Evolutionary conservation across 352 stramenopile species (phyloP).

Genomic region (Phytopythium montanum): DNA sequence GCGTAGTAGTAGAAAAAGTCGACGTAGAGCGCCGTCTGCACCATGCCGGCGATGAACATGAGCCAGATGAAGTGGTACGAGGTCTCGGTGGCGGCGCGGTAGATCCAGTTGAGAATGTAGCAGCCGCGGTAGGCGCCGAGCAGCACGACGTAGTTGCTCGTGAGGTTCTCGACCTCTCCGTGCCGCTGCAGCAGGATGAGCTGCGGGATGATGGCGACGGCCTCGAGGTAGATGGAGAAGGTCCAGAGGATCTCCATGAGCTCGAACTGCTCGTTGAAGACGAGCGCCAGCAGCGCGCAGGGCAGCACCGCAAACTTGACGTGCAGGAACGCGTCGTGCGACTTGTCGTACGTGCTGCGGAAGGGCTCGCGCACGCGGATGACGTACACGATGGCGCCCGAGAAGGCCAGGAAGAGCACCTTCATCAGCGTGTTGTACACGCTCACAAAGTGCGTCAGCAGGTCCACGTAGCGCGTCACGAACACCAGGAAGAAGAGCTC

Average conservation of each 20-base stretch:
- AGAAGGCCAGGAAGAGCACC: constrained; percentile 96
- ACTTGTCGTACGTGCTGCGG: constrained; percentile 97
- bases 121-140: constrained; percentile 97
- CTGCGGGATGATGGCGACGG: constrained; percentile 98
- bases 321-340: constrained; percentile 99
- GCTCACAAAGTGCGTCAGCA: constrained; percentile 95
- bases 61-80: constrained; percentile 98
- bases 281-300: constrained; percentile 93
- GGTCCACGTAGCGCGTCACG: constrained; percentile 97
- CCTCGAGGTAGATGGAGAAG: constrained; percentile 99
- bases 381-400: constrained; percentile 97
- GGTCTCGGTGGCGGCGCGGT: constrained; percentile 93
- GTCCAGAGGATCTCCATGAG: constrained; percentile 96
- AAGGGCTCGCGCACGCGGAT: constrained; percentile 96
- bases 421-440: constrained; percentile 99
- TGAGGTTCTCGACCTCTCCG: constrained; percentile 98
- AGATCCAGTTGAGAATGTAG: constrained; percentile 99
- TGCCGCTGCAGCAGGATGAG: constrained; percentile 98
- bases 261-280: constrained; percentile 94
- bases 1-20: constrained; percentile 99
- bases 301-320: constrained; percentile 97
- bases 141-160: constrained; percentile 99
- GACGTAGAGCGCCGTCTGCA: constrained; percentile 98
- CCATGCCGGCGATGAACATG: constrained; percentile 97
- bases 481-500: constrained; percentile 99